These are phyloP conservation scores for Eutrema japonicum DNA, from an alignment of 345 rosid species.

Conservation along the genomic window DNA sequence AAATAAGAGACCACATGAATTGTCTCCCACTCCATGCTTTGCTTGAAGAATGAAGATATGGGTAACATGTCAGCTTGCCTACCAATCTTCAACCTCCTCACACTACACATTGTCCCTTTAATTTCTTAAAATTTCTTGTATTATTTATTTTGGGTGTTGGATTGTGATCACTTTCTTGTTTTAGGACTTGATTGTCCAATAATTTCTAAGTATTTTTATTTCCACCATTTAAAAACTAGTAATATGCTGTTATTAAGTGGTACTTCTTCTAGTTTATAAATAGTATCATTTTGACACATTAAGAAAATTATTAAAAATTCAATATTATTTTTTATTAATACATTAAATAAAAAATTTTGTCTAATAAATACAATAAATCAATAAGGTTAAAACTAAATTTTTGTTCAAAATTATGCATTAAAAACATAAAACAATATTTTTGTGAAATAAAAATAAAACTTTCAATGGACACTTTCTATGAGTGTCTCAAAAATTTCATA, in stretches of 20 bases:
- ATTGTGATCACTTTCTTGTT: constrained; percentile 57
- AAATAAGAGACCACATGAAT: constrained; percentile 71
- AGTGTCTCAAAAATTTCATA: too few relatives aligned
- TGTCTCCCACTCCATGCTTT: constrained; percentile 80
- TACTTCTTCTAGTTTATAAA: too few relatives aligned
- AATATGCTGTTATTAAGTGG: neutral
- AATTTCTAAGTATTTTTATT: constrained; percentile 9
- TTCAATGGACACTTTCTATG: too few relatives aligned
- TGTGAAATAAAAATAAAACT: too few relatives aligned
- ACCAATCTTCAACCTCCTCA: constrained; percentile 50
- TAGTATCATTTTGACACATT: too few relatives aligned
- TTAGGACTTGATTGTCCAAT: constrained; percentile 41
- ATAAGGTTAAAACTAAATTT: too few relatives aligned
- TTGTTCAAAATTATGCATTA: too few relatives aligned
- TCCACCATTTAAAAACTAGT: constrained; percentile 4
- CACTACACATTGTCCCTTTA: constrained; percentile 35
- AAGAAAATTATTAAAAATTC: too few relatives aligned
- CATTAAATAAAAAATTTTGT: too few relatives aligned
- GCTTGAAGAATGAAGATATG: constrained; percentile 64
- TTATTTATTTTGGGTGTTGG: constrained; percentile 22
- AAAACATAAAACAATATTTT: too few relatives aligned
- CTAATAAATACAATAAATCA: too few relatives aligned
- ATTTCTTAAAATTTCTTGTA: constrained; percentile 36
- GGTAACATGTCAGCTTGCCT: constrained; percentile 77
- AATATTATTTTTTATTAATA: too few relatives aligned